Evolutionary conservation across 352 stramenopile genomes (phyloP), one percentile per base, ranked within the genome.

Genomic region (Phytophthora tubulina): DNA sequence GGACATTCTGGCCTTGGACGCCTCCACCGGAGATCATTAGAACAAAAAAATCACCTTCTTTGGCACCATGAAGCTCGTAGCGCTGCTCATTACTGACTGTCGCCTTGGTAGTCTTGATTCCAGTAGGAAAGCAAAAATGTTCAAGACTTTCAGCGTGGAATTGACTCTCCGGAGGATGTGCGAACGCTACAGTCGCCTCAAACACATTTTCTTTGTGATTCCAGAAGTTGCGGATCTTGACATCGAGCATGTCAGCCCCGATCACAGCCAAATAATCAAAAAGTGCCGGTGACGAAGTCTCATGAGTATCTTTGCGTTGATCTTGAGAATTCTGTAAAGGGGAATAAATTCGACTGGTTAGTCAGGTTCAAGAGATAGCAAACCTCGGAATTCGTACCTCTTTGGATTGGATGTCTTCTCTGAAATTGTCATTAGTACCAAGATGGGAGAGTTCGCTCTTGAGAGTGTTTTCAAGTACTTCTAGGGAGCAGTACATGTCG

Each of bases 111-210:
- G 36, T 32, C 4, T 57, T 48, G 38, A 90, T 76, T 21, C 82
- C 85, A 0, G 65, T 56, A 32, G 85, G 85, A 61, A 93, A 93
- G 42, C 85, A 93, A 54, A 93, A 93, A 53, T 91, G 84, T 56
- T 93, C 85, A 33, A 93, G 85, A 59, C 84, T 88, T 56, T 91
- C 82, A 1, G 82, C 85, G 31, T 80, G 81, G 49, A 91, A 91
- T 78, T 93, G 85, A 41, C 78, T 78, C 41, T 90, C 72, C 1
- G 85, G 80, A n/a, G 85, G 85, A 54, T 85, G 81, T 4, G 84
- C 82, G 41, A 93, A 93, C 39, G 80, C 82, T 6, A 91, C 75
- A 3, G 76, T 89, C 1, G 85, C 74, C 46, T 90, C 81, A 41
- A 82, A 91, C 10, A 87, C 67, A 48, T 82, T 79, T 33, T 82